Evolutionary conservation across 208 protist species (phyloP).

Genomic region (Trypanosoma brucei): DNA sequence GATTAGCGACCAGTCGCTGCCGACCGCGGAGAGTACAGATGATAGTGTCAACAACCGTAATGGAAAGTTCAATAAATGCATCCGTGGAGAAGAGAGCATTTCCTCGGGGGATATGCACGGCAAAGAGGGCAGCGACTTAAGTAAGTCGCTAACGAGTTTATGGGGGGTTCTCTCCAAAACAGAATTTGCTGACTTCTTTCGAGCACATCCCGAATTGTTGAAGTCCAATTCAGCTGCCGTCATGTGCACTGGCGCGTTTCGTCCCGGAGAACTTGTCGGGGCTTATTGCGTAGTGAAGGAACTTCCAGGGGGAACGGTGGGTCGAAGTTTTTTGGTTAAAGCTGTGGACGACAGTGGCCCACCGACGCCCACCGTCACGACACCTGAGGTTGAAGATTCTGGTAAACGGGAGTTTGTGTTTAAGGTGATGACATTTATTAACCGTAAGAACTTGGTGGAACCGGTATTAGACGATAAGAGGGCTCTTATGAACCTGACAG

Average conservation of each 20-base stretch:
- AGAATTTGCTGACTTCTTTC: conserved; percentile 49
- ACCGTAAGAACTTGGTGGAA: conserved; percentile 38
- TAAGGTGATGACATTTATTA: conserved; percentile 74
- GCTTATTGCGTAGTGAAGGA: conserved; percentile 40
- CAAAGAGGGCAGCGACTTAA: conserved; percentile 10
- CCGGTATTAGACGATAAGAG: conserved; percentile 56
- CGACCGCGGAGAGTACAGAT: no score
- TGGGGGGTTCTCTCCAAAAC: conserved; percentile 43
- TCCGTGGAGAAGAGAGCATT: no score
- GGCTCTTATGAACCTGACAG: conserved; percentile 44
- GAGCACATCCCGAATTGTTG: conserved; percentile 65
- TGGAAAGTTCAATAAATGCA: no score
- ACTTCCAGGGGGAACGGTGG: conserved; percentile 63
- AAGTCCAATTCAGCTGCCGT: conserved; percentile 73
- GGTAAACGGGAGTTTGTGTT: conserved; percentile 22
- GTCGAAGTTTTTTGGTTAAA: conserved; percentile 40
- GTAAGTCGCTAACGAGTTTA: conserved; percentile 34
- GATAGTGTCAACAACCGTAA: no score
- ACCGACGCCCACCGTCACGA: neutral
- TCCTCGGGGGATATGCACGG: no score
- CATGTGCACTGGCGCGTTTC: conserved; percentile 58
- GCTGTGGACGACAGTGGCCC: neutral
- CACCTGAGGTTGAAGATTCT: neutral
- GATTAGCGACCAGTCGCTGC: no score
- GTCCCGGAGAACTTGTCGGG: conserved; percentile 47